phyloP scores from a whole-genome alignment of 2,329 filamentous ascomycete species.

The Hymenoscyphus salicellus region DNA sequence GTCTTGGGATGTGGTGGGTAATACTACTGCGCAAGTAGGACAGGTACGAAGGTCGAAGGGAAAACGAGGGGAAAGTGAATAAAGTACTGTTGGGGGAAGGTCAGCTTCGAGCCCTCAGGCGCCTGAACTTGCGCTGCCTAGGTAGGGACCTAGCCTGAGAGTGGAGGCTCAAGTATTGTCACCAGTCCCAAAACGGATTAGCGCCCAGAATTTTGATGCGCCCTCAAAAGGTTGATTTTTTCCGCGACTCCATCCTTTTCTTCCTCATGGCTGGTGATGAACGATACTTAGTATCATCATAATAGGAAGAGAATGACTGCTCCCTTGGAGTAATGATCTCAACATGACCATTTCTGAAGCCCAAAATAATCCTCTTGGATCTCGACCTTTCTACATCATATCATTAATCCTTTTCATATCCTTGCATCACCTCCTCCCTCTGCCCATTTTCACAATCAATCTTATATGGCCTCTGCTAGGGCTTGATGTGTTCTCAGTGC shows the following conservation, averaged over 20 bases:
- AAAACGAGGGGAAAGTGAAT: conserved; percentile 4
- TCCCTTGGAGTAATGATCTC: conserved; percentile 54
- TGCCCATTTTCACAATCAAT: too few species aligned
- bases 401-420: not conserved
- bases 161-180: not conserved
- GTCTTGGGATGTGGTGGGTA: not conserved
- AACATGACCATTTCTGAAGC: conserved; percentile 60
- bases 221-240: not conserved
- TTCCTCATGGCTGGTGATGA: conserved; percentile 51
- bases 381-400: not conserved
- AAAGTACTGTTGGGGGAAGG: not conserved
- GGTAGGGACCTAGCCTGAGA: too few species aligned
- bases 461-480: too few species aligned
- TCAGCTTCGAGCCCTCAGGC: not conserved
- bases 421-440: not conserved
- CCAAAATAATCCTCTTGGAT: conserved; percentile 18
- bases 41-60: not conserved
- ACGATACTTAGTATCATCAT: conserved; percentile 51
- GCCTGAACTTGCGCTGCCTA: not conserved
- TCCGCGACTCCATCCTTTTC: not conserved
- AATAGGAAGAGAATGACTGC: conserved; percentile 70
- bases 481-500: too few species aligned
- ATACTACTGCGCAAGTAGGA: not conserved
- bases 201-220: not conserved
- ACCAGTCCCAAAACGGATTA: conserved; percentile 6